These are phyloP conservation scores for Coemansia sp. DNA, from an alignment of 192 early-diverging fungal species.

Conservation along the genomic window DNA sequence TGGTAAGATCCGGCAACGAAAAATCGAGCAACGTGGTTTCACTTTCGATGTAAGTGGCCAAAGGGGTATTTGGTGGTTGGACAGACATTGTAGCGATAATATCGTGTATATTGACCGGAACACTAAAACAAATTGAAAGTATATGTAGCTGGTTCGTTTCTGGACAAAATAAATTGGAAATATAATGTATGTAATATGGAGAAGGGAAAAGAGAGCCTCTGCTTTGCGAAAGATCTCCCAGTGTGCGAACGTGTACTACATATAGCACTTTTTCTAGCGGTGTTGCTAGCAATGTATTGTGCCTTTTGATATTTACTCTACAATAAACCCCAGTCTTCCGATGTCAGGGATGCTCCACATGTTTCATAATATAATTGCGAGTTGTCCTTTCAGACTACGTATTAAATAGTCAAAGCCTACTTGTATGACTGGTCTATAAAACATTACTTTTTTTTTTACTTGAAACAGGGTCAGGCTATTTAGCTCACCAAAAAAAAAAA, in stretches of 20 bases:
- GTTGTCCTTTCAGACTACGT: background rate
- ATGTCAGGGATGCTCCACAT: background rate
- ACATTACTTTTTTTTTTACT: background rate
- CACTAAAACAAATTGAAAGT: background rate
- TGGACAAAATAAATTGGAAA: background rate
- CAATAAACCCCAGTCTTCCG: background rate
- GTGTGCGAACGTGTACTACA: background rate
- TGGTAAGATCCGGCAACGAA: slow-evolving; percentile 41
- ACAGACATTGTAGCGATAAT: background rate
- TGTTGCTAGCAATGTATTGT: background rate
- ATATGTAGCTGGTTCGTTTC: background rate
- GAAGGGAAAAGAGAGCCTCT: background rate
- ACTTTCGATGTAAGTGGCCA: slow-evolving; percentile 5
- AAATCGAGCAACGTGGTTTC: slow-evolving; percentile 17
- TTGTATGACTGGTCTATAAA: background rate
- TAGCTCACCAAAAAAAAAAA: background rate
- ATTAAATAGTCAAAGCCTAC: background rate
- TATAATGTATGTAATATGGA: background rate
- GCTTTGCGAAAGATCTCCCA: background rate
- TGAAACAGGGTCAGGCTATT: background rate
- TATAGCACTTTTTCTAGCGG: background rate
- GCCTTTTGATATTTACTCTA: background rate
- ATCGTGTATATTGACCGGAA: background rate
- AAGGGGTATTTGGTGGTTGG: background rate
- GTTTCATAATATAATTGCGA: background rate